Percentiles rank a stretch among this genome's conserved stretches.
These are phyloP conservation scores for Paraphysoderma sedebokerense DNA, from an alignment of 371 early-diverging fungal species.

Conservation along the genomic window DNA sequence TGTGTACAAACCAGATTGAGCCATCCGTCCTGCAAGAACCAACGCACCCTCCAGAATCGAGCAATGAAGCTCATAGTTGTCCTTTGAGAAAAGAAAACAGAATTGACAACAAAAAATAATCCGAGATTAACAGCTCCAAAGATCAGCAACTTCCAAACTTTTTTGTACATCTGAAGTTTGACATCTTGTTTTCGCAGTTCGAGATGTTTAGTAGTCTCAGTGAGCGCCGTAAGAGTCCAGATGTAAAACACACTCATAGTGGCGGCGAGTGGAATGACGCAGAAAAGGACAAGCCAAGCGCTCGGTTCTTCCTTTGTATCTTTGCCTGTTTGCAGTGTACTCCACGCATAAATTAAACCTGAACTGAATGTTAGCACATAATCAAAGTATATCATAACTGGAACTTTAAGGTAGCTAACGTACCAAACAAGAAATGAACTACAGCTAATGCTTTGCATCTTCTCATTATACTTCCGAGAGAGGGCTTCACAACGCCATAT, in stretches of 20 bases:
- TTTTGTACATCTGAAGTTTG: slow-evolving; percentile 76
- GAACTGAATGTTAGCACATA: background rate
- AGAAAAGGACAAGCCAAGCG: slow-evolving; percentile 51
- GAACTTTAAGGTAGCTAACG: slow-evolving; percentile 62
- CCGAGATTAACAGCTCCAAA: slow-evolving; percentile 54
- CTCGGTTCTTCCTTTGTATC: slow-evolving; percentile 52
- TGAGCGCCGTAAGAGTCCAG: slow-evolving; percentile 57
- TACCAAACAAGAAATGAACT: slow-evolving; percentile 75
- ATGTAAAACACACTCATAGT: slow-evolving; percentile 85
- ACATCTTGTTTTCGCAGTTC: slow-evolving; percentile 63
- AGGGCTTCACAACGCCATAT: slow-evolving; percentile 88
- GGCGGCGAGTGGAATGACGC: slow-evolving; percentile 68
- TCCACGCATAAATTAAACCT: background rate
- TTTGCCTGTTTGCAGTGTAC: no score
- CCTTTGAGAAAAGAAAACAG: slow-evolving; percentile 42
- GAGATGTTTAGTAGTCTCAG: slow-evolving; percentile 40
- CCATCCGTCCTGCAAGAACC: slow-evolving; percentile 86
- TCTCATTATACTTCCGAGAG: slow-evolving; percentile 76
- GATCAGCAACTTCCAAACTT: slow-evolving; percentile 59
- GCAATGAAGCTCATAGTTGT: slow-evolving; percentile 50
- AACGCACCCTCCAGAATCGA: slow-evolving; percentile 63
- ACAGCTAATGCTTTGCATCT: slow-evolving; percentile 55
- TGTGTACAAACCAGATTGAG: slow-evolving; percentile 27
- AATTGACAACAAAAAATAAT: slow-evolving; percentile 58
- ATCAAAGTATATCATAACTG: slow-evolving; percentile 2